Evolutionary conservation across 495 filamentous ascomycete species (phyloP), one percentile per base, ranked within the genome.

Genomic region (Aspergillus homomorphus): DNA sequence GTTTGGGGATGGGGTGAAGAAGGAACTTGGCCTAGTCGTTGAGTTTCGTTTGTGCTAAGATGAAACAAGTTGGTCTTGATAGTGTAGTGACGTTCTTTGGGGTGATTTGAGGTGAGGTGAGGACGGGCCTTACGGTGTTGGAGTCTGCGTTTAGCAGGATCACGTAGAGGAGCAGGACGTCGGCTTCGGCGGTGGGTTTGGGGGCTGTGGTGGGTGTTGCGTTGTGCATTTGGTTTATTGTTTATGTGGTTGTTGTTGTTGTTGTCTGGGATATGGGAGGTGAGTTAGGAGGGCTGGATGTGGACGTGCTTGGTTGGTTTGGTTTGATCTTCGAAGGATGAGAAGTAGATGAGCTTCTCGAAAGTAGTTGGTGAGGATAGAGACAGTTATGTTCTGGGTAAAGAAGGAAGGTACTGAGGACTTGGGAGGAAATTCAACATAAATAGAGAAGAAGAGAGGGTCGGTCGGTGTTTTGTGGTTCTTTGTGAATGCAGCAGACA

Each of bases 111-210:
- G 21, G 19, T 53, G 50, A 19, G 10, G 19, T 26, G 44, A 45
- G 48, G 19, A 42, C 20, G 21, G 28, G 38, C 24, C 71, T 43
- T 69, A 75, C 74, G 6, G 61, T 59, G 33, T 59, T 69, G 44
- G 58, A 46, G 24, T 73, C 70, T n/a, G 69, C 65, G 38, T 69
- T 69, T 43, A 69, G 60, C 22, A 76, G 53, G 43, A 72, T 75
- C 28, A 68, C 61, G 54, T 72, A 79, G 9, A 79, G 67, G 54
- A 79, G 75, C 57, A 64, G 63, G 24, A 73, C 53, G 50, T 63
- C 69, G 28, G 67, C 63, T 48, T 75, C 68, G 10, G 66, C 58
- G 54, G 66, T 63, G 9, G 67, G 63, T 46, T 66, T 72, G 2
- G 67, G 57, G 10, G 58, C 30, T 56, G 61, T 62, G 3, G 18